Evolutionary conservation across 1,284 basidiomycete genomes (phyloP).

Genomic region (Macrocystidia cucumis): DNA sequence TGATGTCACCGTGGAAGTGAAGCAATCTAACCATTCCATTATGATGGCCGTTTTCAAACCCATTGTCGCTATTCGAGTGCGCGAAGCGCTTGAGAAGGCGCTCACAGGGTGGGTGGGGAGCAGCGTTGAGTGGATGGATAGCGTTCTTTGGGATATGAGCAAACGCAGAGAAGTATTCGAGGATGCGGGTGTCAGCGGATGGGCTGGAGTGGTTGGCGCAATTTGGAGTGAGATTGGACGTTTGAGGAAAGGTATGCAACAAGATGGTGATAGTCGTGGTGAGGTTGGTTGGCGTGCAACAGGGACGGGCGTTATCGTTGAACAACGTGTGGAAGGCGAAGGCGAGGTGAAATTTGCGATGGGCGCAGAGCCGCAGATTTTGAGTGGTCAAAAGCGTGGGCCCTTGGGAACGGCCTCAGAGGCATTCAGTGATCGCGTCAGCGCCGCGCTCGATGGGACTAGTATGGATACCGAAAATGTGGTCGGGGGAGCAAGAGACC

Average conservation of each 20-base stretch:
- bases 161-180: slow-evolving; percentile 52
- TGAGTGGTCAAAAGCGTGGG: slow-evolving; percentile 55
- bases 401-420: slow-evolving; percentile 49
- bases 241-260: slow-evolving; percentile 11
- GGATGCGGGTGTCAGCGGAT: slow-evolving; percentile 47
- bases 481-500: slow-evolving; percentile 8
- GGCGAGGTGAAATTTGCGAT: slow-evolving; percentile 45
- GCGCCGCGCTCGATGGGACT: slow-evolving; percentile 17
- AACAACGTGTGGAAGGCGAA: slow-evolving; percentile 25
- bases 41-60: slow-evolving; percentile 55
- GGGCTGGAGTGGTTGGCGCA: slow-evolving; percentile 42
- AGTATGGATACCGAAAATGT: slow-evolving; percentile 18
- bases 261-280: slow-evolving; percentile 11
- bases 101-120: slow-evolving; percentile 45
- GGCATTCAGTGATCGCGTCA: slow-evolving; percentile 28
- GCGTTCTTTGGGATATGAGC: slow-evolving; percentile 47
- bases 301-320: slow-evolving; percentile 52
- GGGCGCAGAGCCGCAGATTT: slow-evolving; percentile 64
- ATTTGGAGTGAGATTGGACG: slow-evolving; percentile 58
- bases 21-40: slow-evolving; percentile 54
- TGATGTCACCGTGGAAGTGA: slow-evolving; percentile 42
- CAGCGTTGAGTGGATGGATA: slow-evolving; percentile 42
- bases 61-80: slow-evolving; percentile 44
- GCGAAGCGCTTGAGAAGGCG: slow-evolving; percentile 47
- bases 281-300: slow-evolving; percentile 43